Evolutionary conservation across 106 monocot species (phyloP), one percentile per base, ranked within the genome.

Genomic region (Platanthera guangdongensis): DNA sequence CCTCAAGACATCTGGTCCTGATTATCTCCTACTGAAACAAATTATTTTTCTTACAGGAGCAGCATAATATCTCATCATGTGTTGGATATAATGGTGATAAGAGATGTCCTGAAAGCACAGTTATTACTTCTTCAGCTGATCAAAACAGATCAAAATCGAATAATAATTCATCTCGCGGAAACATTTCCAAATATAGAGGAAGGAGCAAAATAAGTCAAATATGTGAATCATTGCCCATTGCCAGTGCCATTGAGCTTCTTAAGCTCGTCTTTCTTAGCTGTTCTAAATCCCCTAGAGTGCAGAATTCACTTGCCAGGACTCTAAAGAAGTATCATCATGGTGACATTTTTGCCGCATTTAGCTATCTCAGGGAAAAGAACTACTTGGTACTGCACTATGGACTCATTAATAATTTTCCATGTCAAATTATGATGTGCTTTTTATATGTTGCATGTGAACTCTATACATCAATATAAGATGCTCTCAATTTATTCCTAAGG

Each of bases 171-270:
- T 67, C 60, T 78, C 80, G n/a, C 14, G 75, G 74, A 69, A 88
- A 78, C 47, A n/a, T 83, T 82, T 77, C 68, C 16, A 79, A 74
- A 47, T 82, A 51, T 68, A 87, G 73, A 74, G 64, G 70, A 28
- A 81, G 74, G 19, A 68, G 32, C 51, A 73, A 80, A 11, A 80
- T 49, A 81, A 87, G 47, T 54, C 72, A 76, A 62, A 87, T 91
- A 21, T 55, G 39, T 47, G 75, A 87, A 80, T 96, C 93, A 46
- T 62, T 89, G 47, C 50, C 93, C 47, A 79, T 89, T 70, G 82
- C 93, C 77, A 96, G 84, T 83, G 96, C 93, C 13, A 83, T 96
- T 51, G 96, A 96, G 80, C 87, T 96, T 54, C 82, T 96, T 50
- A 96, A 96, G 81, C 53, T 93, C 59, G 82, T 86, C 39, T 90